Evolutionary conservation across 2,329 filamentous ascomycete genomes (phyloP), one percentile per base, ranked within the genome.

Genomic region (Colletotrichum siamense): DNA sequence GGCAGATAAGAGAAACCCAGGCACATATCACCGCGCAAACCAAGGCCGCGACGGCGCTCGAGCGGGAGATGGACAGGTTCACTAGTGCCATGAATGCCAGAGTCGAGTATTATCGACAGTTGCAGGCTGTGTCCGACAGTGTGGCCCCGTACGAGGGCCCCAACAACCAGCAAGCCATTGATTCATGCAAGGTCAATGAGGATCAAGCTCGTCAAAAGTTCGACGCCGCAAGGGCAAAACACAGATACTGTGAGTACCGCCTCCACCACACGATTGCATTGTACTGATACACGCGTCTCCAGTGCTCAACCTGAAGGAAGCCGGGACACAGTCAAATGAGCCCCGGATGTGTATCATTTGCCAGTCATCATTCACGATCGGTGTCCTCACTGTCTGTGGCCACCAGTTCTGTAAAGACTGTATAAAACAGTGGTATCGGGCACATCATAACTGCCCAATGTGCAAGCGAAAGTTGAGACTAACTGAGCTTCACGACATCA

Each of bases 371-470:
- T 98, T 98, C 80, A 92, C 94, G 75, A 87, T 92, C n/a, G 96
- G 96, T 69, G 92, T 94, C 69, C 88, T 96, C 77, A 98, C 96
- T 0, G 91, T 95, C 2, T 99, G 97, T 82, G 96, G 96, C 0
- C 97, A 99, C 82, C 92, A 95, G 78, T 99, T 96, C 82, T 98
- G 96, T 87, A 96, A 95, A 81, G 94, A 95, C 32, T 99, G 97
- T 83, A 93, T 99, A 79, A 88, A 89, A 49, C 80, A 92, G 15
- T 99, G 97, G 97, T 95, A 94, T 87, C 89, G 87, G 73, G 88
- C 91, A 36, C 93, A 96, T 79, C 91, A 89, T 22, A 96, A 91
- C 68, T 99, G 96, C 80, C 96, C 96, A 0, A 89, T 95, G 7
- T 99, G 97, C 88, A 98, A 98, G 83, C 90, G 89, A 62, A 87